These are phyloP conservation scores for Eustoma russellianum DNA, from an alignment of 257 asterid species.

Conservation along the genomic window DNA sequence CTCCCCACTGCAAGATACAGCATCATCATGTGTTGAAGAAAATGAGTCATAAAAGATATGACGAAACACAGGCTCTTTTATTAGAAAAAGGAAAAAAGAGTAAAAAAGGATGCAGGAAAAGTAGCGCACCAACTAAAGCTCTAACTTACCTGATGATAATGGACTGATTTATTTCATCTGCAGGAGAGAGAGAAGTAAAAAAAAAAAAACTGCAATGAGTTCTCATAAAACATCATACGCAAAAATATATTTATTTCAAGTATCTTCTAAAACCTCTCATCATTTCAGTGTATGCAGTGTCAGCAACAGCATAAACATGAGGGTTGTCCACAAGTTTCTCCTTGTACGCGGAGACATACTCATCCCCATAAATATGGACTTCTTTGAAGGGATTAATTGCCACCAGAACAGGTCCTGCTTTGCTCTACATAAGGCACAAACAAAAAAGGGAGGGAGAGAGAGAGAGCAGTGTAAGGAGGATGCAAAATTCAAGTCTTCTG, in stretches of 20 bases:
- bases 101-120: background rate
- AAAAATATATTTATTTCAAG: slow-evolving; percentile 14
- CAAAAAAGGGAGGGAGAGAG: background rate
- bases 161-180: slow-evolving; percentile 82
- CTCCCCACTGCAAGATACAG: slow-evolving; percentile 61
- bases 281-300: slow-evolving; percentile 65
- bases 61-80: background rate
- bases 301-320: slow-evolving; percentile 79
- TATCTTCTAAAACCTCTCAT: slow-evolving; percentile 53
- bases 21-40: slow-evolving; percentile 1
- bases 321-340: slow-evolving; percentile 67
- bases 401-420: slow-evolving; percentile 81
- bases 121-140: slow-evolving; percentile 16
- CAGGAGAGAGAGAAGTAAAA: slow-evolving; percentile 21
- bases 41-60: slow-evolving; percentile 10
- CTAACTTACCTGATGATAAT: slow-evolving; percentile 74
- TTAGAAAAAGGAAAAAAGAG: too few relatives aligned
- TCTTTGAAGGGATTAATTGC: slow-evolving; percentile 91
- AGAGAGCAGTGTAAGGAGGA: slow-evolving; percentile 6
- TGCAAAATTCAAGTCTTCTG: slow-evolving; percentile 3
- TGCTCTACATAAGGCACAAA: slow-evolving; percentile 48
- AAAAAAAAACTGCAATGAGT: slow-evolving; percentile 12
- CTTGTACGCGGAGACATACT: slow-evolving; percentile 52
- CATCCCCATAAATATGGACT: slow-evolving; percentile 54
- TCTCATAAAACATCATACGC: slow-evolving; percentile 2